Conservation (phyloP, 73 alveolate genomes). For the Tetrahymena elliotti region DNA sequence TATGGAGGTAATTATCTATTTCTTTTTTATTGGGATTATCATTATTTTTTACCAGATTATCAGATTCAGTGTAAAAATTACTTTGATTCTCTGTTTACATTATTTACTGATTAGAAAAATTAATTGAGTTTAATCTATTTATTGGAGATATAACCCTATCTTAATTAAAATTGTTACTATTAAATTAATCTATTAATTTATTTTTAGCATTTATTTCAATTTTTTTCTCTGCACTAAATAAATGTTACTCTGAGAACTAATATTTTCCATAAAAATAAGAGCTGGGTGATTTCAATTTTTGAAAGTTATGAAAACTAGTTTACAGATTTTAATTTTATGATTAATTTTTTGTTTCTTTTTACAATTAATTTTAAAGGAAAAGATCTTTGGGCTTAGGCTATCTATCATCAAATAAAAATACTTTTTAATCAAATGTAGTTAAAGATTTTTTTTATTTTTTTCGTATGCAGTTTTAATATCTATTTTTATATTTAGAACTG, state of each 20-base stretch:
- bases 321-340: background rate
- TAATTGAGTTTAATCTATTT: too few species aligned
- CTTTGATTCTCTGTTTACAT: background rate
- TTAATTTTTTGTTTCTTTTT: background rate
- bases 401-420: too few species aligned
- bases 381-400: background rate
- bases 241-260: background rate
- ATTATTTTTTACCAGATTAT: too few species aligned
- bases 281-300: background rate
- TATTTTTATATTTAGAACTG: background rate
- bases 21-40: too few species aligned
- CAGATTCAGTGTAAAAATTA: background rate
- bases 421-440: background rate
- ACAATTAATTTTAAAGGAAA: too few species aligned
- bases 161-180: too few species aligned
- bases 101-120: too few species aligned
- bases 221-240: background rate
- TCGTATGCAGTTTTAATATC: background rate
- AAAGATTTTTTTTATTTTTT: background rate
- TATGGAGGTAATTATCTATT: too few species aligned
- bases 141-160: background rate
- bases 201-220: too few species aligned
- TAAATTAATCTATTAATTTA: background rate
- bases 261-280: background rate
- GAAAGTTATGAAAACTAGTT: background rate